Evolutionary conservation across 1,284 basidiomycete species (phyloP), one percentile per base, ranked within the genome.

Genomic region (Trametes pubescens): DNA sequence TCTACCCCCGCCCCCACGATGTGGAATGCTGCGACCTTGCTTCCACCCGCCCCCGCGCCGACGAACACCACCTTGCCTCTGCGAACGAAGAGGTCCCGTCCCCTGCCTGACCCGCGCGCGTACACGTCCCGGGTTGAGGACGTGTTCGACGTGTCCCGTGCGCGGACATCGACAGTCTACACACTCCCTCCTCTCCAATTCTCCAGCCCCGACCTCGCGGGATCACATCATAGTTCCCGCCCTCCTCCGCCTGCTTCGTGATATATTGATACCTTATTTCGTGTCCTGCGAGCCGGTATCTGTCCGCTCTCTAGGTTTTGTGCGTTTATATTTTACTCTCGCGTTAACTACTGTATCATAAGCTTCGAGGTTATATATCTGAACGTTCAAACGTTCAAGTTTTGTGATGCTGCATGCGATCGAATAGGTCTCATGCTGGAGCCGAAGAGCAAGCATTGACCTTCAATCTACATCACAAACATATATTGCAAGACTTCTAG

Each of bases 141-240:
- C 21, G 26, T 56, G 21, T 56, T 61, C 60, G 60, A 61, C 38
- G 35, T 51, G 24, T 51, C 60, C n/a, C 57, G 52, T 13, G 44
- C 29, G 13, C 49, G 16, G 9, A 52, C 11, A 5, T 40, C 64
- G n/a, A 14, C 49, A 34, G n/a, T 56, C 10, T 61, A 56, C 26
- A 47, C 9, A 16, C 47, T 57, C 3, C 64, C 64, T 4, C 44
- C 54, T n/a, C 44, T 64, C 4, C 47, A 59, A 16, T 61, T 59
- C 37, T 64, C 66, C 13, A 14, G 51, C 1, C 49, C 51, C 34
- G 56, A 56, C 26, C 62, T 61, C 13, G 29, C 16, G 22, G 18
- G 22, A 22, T 4, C 47, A 16, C 38, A 32, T 34, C 5, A 13
- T 16, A 38, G n/a, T 22, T 26, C 22, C 11, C 40, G 43, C 18